These are phyloP conservation scores for Penicillium paradoxum DNA, from an alignment of 495 filamentous ascomycete species.

Conservation along the genomic window DNA sequence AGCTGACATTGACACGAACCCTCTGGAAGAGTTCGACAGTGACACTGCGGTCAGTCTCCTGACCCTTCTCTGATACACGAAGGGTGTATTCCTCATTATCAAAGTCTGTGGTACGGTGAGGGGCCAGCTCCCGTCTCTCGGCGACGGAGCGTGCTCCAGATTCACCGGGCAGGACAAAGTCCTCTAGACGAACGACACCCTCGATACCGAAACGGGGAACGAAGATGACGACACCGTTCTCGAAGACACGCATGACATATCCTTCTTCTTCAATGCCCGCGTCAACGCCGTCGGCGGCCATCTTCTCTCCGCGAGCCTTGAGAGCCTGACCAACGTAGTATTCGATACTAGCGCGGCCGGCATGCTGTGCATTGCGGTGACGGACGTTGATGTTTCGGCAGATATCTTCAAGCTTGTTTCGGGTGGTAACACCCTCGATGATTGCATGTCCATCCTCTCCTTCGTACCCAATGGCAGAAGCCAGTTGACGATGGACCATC, in stretches of 20 bases:
- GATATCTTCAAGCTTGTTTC: constrained; percentile 76
- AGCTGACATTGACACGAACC: constrained; percentile 79
- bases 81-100: constrained; percentile 81
- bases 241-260: constrained; percentile 94
- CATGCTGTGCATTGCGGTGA: constrained; percentile 93
- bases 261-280: constrained; percentile 70
- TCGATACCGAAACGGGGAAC: constrained; percentile 95
- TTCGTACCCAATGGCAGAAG: constrained; percentile 91
- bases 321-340: constrained; percentile 97
- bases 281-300: constrained; percentile 34
- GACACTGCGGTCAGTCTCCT: constrained; percentile 49
- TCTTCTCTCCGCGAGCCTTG: constrained; percentile 65
- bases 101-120: constrained; percentile 60
- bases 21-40: constrained; percentile 82
- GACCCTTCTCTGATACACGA: constrained; percentile 43
- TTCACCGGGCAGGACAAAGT: constrained; percentile 71
- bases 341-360: constrained; percentile 85
- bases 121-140: constrained; percentile 37
- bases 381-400: constrained; percentile 98
- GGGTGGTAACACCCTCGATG: constrained; percentile 67
- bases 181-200: constrained; percentile 76
- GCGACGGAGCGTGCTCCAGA: constrained; percentile 29
- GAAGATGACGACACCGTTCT: constrained; percentile 93
- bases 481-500: constrained; percentile 87
- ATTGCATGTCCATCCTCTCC: constrained; percentile 50